A percentile compares a stretch with the other conserved stretches of the same genome.
These are phyloP conservation scores for Plasmodium gallinaceum DNA, from an alignment of 169 alveolate species.

Conservation along the genomic window DNA sequence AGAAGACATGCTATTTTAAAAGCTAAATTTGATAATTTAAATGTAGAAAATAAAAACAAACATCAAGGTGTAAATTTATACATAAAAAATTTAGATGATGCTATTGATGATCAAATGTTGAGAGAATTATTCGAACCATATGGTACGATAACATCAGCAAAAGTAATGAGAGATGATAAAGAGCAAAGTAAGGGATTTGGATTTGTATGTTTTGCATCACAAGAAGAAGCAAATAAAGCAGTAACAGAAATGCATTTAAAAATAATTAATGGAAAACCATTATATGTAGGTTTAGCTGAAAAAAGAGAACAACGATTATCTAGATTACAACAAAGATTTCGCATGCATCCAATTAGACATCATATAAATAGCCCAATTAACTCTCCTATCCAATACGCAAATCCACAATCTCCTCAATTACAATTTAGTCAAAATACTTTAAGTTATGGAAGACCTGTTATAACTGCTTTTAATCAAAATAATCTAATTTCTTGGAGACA, in stretches of 20 bases:
- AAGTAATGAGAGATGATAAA: slow-evolving; percentile 94
- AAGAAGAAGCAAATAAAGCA: slow-evolving; percentile 98
- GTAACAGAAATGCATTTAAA: slow-evolving; percentile 96
- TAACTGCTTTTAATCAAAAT: slow-evolving; percentile 65
- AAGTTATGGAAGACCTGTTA: slow-evolving; percentile 75
- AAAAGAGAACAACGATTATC: slow-evolving; percentile 92
- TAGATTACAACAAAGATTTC: slow-evolving; percentile 92
- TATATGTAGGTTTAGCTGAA: slow-evolving; percentile 95
- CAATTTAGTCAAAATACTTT: slow-evolving; percentile 71
- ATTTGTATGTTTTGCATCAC: slow-evolving; percentile 96
- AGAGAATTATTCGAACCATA: slow-evolving; percentile 91
- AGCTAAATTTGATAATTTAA: slow-evolving; percentile 87
- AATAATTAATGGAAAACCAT: slow-evolving; percentile 91
- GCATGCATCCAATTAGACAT: slow-evolving; percentile 87
- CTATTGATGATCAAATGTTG: slow-evolving; percentile 91
- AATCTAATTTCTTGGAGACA: slow-evolving; percentile 75
- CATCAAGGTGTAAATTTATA: slow-evolving; percentile 92
- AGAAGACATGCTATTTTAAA: slow-evolving; percentile 91
- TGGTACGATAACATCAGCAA: slow-evolving; percentile 93
- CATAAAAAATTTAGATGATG: slow-evolving; percentile 93
- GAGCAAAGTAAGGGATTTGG: slow-evolving; percentile 98
- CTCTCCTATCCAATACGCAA: slow-evolving; percentile 78
- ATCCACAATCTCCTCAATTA: slow-evolving; percentile 69
- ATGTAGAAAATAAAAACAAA: slow-evolving; percentile 82
- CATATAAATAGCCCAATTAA: slow-evolving; percentile 79